These are phyloP conservation scores for Grosmannia huntii DNA, from an alignment of 2,329 filamentous ascomycete species.

Conservation along the genomic window DNA sequence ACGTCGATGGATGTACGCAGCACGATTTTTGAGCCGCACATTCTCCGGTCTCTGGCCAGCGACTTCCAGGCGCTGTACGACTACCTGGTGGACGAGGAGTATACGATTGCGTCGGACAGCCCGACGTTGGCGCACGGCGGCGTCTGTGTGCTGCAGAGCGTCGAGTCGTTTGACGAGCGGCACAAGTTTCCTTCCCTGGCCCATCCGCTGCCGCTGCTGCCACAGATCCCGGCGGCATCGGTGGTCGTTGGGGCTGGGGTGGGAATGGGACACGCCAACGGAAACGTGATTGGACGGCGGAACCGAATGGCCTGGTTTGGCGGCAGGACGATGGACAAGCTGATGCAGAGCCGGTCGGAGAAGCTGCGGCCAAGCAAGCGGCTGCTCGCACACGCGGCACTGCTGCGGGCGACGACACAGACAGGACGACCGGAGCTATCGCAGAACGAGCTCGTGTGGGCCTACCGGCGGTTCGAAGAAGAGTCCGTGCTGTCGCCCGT, in stretches of 20 bases:
- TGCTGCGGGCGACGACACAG: conserved; percentile 36
- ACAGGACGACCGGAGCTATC: conserved; percentile 19
- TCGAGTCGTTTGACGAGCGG: conserved; percentile 52
- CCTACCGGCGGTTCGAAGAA: conserved; percentile 60
- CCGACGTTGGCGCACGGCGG: conserved; percentile 48
- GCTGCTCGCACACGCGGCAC: conserved; percentile 37
- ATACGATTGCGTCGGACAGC: conserved; percentile 33
- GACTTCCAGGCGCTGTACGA: conserved; percentile 63
- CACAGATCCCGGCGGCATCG: conserved; percentile 22
- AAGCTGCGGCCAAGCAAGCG: conserved; percentile 34
- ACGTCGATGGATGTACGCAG: conserved; percentile 26
- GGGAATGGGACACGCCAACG: not conserved
- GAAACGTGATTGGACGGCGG: conserved; percentile 11
- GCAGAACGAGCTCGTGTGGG: conserved; percentile 47
- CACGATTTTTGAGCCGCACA: conserved; percentile 39
- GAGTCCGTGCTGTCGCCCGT: conserved; percentile 34
- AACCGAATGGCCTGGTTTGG: conserved; percentile 29
- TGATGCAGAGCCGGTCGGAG: conserved; percentile 13
- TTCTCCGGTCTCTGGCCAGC: conserved; percentile 48
- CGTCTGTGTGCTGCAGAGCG: conserved; percentile 55
- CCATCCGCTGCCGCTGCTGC: conserved; percentile 56
- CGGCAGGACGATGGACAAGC: conserved; percentile 12
- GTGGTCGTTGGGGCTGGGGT: not conserved
- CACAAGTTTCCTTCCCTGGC: conserved; percentile 46
- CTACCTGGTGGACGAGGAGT: conserved; percentile 52